Evolutionary conservation across 2,329 filamentous ascomycete genomes (phyloP).

Genomic region (Zymoseptoria tritici): DNA sequence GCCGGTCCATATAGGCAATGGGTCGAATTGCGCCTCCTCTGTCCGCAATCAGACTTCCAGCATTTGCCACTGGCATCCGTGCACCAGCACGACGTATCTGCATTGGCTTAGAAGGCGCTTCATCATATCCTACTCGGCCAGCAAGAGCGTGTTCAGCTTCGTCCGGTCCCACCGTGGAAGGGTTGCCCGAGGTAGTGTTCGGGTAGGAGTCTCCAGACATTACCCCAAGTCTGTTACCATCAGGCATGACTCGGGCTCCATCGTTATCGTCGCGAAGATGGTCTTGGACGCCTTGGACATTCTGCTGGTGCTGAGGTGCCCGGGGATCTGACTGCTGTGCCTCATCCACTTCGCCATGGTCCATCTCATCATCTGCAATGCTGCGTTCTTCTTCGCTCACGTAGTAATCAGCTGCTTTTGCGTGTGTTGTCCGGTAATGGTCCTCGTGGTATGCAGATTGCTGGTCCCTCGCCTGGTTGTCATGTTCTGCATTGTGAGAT

Average conservation of each 20-base stretch:
- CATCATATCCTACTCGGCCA: not conserved
- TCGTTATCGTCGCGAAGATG: not conserved
- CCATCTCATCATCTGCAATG: not conserved
- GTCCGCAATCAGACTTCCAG: not conserved
- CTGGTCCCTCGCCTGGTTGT: not conserved
- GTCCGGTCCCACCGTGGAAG: constrained; percentile 4
- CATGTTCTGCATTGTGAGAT: not conserved
- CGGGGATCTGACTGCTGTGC: too few relatives aligned
- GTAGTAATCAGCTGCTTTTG: too few relatives aligned
- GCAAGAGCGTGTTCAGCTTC: not conserved
- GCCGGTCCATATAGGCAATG: not conserved
- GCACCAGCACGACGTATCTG: not conserved
- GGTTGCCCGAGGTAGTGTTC: constrained; percentile 11
- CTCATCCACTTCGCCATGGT: too few relatives aligned
- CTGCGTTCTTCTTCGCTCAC: too few relatives aligned
- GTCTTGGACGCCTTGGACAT: not conserved
- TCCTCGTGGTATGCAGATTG: not conserved
- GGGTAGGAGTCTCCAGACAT: constrained; percentile 14
- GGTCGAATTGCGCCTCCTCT: not conserved
- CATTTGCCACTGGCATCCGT: not conserved
- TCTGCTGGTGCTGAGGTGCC: too few relatives aligned
- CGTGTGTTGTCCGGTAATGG: not conserved
- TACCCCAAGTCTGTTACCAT: not conserved
- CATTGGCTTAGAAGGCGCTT: not conserved
- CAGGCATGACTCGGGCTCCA: not conserved